phyloP scores from a whole-genome alignment of 345 rosid species.

The Eucalyptus sideroxylon region DNA sequence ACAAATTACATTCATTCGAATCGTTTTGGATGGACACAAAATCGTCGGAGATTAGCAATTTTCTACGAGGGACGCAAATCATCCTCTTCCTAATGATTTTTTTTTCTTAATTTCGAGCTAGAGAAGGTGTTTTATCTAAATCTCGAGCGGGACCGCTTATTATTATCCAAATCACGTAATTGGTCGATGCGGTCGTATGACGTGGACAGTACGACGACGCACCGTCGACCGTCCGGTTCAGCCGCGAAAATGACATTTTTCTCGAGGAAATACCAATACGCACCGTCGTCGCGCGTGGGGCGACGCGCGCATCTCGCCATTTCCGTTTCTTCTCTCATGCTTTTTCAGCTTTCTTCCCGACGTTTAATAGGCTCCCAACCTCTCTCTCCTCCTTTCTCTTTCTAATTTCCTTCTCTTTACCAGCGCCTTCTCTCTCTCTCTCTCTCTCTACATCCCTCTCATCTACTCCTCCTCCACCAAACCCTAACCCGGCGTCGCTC shows the following conservation, averaged over 20 bases:
- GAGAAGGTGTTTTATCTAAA: neutral
- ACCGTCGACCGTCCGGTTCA: neutral
- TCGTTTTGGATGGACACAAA: no score
- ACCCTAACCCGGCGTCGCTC: neutral
- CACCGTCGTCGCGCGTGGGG: neutral
- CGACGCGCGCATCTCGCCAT: neutral
- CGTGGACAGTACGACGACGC: neutral
- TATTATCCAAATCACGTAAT: neutral
- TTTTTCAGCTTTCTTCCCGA: neutral
- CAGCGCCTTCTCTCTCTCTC: neutral
- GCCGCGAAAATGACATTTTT: neutral
- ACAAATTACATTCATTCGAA: no score
- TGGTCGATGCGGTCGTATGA: neutral
- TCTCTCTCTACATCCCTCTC: neutral
- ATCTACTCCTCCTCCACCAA: neutral
- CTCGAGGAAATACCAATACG: neutral
- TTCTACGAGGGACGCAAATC: no score
- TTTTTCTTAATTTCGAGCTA: neutral
- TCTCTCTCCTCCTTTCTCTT: neutral
- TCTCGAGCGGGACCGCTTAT: neutral
- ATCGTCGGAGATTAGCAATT: no score
- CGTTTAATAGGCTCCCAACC: neutral
- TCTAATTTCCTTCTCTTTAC: neutral
- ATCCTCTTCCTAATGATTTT: neutral
- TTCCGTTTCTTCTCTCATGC: neutral